Percentiles rank a stretch among this genome's conserved stretches.
These are phyloP conservation scores for Stemphylium beticola DNA, from an alignment of 2,329 filamentous ascomycete genomes.

Conservation along the genomic window DNA sequence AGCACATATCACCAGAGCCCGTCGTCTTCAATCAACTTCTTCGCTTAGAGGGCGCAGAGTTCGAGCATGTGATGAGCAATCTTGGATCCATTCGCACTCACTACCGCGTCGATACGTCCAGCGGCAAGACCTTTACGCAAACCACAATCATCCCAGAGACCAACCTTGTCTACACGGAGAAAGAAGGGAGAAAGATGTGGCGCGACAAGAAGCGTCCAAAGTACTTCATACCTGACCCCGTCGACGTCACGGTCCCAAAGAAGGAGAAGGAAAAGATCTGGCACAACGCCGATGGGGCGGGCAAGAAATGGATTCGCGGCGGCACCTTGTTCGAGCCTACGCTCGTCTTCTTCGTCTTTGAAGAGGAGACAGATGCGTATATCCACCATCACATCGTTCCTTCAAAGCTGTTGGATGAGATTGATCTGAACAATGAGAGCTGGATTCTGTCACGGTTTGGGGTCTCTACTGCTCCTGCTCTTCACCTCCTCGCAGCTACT, in stretches of 20 bases:
- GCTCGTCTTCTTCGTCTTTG: conserved; percentile 4
- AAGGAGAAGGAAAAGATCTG: background rate
- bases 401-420: background rate
- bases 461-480: too few relatives aligned
- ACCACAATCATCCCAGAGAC: background rate
- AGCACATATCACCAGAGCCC: background rate
- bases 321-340: background rate
- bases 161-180: background rate
- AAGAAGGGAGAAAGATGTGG: background rate
- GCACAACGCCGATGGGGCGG: background rate
- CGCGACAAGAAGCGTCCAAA: background rate
- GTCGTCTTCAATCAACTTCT: background rate
- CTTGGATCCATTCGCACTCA: background rate
- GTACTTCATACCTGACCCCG: background rate
- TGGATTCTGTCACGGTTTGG: too few relatives aligned
- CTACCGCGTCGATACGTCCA: background rate
- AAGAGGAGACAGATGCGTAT: background rate
- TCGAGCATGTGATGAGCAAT: background rate
- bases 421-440: background rate
- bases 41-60: background rate
- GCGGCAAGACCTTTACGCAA: background rate
- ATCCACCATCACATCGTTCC: background rate
- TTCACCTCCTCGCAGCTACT: too few relatives aligned
- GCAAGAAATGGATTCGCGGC: background rate
- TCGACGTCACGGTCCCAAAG: background rate